A percentile compares a stretch with the other conserved stretches of the same genome.
Conservation (phyloP, 805 yeast species). For the Metschnikowia gelsemii region DNA sequence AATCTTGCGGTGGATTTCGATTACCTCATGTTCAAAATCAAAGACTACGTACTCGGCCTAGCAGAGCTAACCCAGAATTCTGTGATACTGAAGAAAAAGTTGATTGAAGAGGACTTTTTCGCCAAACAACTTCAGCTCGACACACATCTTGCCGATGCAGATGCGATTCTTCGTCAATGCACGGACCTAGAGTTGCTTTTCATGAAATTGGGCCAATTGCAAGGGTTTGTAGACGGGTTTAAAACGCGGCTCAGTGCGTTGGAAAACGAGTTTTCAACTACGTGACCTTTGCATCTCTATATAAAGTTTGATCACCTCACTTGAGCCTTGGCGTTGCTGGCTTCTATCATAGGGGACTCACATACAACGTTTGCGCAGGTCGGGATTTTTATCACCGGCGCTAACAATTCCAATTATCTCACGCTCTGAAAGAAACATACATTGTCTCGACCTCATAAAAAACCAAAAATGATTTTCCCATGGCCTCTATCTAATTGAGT, state of each 20-base stretch:
- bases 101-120: conserved; percentile 23
- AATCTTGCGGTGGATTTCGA: conserved; percentile 62
- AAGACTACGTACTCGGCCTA: conserved; percentile 51
- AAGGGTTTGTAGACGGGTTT: conserved; percentile 29
- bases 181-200: conserved; percentile 52
- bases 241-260: conserved; percentile 19
- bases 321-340: too few species aligned
- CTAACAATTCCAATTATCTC: too few species aligned
- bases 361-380: too few species aligned
- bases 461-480: too few species aligned
- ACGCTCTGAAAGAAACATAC: too few species aligned
- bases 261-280: conserved; percentile 18
- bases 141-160: conserved; percentile 39
- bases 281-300: too few species aligned
- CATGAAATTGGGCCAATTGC: conserved; percentile 52
- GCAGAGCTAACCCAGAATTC: conserved; percentile 40
- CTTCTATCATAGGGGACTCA: too few species aligned
- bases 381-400: too few species aligned
- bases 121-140: conserved; percentile 32
- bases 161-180: conserved; percentile 43
- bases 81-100: conserved; percentile 32
- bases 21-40: conserved; percentile 60
- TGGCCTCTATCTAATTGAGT: too few species aligned
- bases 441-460: too few species aligned
- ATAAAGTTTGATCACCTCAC: too few species aligned